Base-by-base conservation (phyloP, 75 land plant genomes). In the Azolla pinnata region DNA sequence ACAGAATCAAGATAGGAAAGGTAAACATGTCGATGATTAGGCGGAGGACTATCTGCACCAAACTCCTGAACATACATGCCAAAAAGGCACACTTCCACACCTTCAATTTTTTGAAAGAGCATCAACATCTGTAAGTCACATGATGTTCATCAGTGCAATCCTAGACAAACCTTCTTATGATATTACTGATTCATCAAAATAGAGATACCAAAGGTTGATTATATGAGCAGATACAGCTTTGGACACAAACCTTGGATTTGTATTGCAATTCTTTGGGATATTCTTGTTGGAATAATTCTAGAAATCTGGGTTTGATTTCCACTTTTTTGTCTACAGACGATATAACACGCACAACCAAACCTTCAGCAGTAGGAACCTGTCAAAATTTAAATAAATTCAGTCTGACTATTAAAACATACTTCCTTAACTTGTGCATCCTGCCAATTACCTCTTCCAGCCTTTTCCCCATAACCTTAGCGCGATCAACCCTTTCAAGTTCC, bases 21-120 rank as follows among this genome's bases (percentile, higher is more conserved):
- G 63, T 86, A 93, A 31, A 93, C 85, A 56, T 90, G 90, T 5
- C 98, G 82, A 54, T 83, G 80, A 59, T 93, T 93, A 46, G 98
- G 98, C 17, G 68, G 77, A 10, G 60, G 57, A 67, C 79, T 71
- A 55, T 93, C 98, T 3, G 84, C 64, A 30, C 98, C 98, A 78
- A 85, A 93, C 62, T 93, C 98, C 66, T 93, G 98, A 23, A 93
- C 96, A 72, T 93, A 93, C 96, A 93, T 93, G 33, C 96, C 88
- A 67, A 89, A 93, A 4, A 93, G 75, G 70, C 98, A 93, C 29
- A 93, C 98, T 77, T 93, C 98, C 23, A 93, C 96, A 16, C 98
- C 98, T 79, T 89, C 98, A 53, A 93, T 93, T 63, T 85, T 89
- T 66, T 93, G 98, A 70, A 93, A 93, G 29, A 93, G 70, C 56